Evolutionary conservation across 228 moss, liverwort and hornwort species (phyloP).

Genomic region (Sphagnum fallax): DNA sequence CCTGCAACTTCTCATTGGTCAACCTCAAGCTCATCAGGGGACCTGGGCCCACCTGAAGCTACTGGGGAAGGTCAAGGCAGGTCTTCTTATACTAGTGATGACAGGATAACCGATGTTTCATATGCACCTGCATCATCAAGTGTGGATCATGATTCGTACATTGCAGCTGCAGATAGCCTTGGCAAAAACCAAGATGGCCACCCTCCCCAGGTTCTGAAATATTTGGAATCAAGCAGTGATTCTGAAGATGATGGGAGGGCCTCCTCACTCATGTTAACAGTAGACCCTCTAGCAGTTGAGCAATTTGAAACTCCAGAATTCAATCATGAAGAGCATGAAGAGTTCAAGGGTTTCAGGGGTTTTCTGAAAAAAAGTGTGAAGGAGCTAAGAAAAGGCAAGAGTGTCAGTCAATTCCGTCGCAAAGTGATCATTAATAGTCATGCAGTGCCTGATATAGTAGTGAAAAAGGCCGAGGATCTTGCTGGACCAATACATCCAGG

Average conservation of each 20-base stretch:
- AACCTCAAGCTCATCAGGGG: conserved; percentile 5
- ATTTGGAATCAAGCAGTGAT: conserved; percentile 65
- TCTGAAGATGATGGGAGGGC: conserved; percentile 62
- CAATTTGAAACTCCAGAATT: too few species aligned
- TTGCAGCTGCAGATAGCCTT: conserved; percentile 21
- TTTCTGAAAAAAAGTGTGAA: conserved; percentile 36
- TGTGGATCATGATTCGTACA: conserved; percentile 33
- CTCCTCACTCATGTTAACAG: conserved; percentile 5
- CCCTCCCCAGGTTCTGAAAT: conserved; percentile 23
- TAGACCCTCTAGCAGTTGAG: too few species aligned
- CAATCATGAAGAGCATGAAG: too few species aligned
- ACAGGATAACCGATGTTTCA: conserved; percentile 26
- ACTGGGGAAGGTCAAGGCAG: conserved; percentile 12
- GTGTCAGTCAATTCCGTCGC: conserved; percentile 37
- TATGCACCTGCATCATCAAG: conserved; percentile 12
- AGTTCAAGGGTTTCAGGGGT: conserved; percentile 38
- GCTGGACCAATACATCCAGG: conserved; percentile 89
- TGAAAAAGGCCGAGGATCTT: conserved; percentile 67
- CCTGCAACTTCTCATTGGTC: too few species aligned
- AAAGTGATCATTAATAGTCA: conserved; percentile 73
- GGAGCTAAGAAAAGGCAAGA: conserved; percentile 39
- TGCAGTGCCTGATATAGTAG: conserved; percentile 58
- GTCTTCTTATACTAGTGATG: conserved; percentile 5
- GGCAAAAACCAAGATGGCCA: conserved; percentile 36
- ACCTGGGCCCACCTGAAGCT: conserved; percentile 24